Evolutionary conservation across 2,329 filamentous ascomycete species (phyloP), one percentile per base, ranked within the genome.

Genomic region (Cladobotryum protrusum): DNA sequence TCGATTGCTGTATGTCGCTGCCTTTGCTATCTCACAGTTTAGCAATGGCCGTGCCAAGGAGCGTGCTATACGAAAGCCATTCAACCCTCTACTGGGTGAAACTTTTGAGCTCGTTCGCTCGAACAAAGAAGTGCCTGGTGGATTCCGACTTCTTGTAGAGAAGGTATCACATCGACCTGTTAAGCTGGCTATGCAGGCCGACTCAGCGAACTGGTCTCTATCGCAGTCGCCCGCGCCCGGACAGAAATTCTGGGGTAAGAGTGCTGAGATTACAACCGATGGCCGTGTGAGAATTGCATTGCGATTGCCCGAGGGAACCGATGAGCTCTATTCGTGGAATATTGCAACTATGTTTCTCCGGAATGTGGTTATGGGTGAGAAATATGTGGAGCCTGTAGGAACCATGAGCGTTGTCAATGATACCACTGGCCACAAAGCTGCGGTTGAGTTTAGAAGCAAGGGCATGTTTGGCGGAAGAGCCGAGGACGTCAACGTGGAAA

Each of bases 201-300:
- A 99, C 66, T 83, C 87, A 36, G 78, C 82, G 36, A 75, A 80
- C 50, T 99, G 93, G 93, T 89, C 86, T 2, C 85, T 96, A 54
- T 78, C 88, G 1, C 93, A 97, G 64, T 88, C 86, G 4, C 89
- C 93, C 0, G 85, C 87, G 50, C 93, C 93, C 0, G 86, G 86
- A 18, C 92, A 99, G 64, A 97, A 97, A 65, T 99, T 99, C 72
- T 97, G 93, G 93, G 93, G 93, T 49, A 97, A 97, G 73, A 92
- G 86, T 48, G 89, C 89, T 3, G 93, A 99, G 68, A 82, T 99
- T 54, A 93, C 88, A 53, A 97, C 90, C 0, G 92, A 96, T 48
- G 93, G 93, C 2, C 86, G 89, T 20, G 84, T 89, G 3, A 82
- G 91, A 44, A 76, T 96, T 36, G 82, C 84, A 36, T 72, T 99